Evolutionary conservation across 2,329 filamentous ascomycete species (phyloP).

Genomic region (Lachnellula hyalina): DNA sequence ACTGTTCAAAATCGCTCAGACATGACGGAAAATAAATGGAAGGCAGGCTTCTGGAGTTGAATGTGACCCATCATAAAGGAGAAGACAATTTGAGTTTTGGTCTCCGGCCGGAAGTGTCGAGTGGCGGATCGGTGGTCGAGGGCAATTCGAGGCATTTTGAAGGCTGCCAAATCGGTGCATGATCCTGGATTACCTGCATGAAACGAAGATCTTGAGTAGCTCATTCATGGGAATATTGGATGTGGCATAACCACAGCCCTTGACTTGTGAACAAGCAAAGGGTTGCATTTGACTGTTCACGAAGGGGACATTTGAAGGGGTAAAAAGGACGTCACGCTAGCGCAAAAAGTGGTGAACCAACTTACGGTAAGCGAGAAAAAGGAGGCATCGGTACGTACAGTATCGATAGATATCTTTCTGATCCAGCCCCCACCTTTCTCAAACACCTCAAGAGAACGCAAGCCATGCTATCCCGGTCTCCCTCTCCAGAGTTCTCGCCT

Average conservation of each 20-base stretch:
- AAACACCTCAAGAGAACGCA: neutral
- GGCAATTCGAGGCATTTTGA: neutral
- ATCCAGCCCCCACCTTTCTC: neutral
- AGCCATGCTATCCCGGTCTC: constrained; percentile 25
- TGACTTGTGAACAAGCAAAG: neutral
- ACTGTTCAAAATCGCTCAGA: neutral
- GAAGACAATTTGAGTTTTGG: neutral
- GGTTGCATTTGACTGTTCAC: neutral
- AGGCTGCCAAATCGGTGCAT: neutral
- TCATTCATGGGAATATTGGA: neutral
- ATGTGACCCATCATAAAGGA: neutral
- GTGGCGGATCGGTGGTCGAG: neutral
- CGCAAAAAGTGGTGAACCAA: neutral
- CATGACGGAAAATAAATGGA: neutral
- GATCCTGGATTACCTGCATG: neutral
- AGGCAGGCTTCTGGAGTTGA: neutral
- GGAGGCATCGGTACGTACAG: neutral
- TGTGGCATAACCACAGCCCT: neutral
- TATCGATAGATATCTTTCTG: neutral
- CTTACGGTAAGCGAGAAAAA: neutral
- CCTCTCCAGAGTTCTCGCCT: constrained; percentile 31
- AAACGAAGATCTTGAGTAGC: neutral
- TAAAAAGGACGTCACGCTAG: neutral
- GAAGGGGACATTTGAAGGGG: neutral
- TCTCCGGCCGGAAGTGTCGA: neutral